A percentile compares a stretch with the other conserved stretches of the same genome.
Evolutionary conservation across 805 yeast genomes (phyloP).

Genomic region (Diddensiella caesifluorescens): DNA sequence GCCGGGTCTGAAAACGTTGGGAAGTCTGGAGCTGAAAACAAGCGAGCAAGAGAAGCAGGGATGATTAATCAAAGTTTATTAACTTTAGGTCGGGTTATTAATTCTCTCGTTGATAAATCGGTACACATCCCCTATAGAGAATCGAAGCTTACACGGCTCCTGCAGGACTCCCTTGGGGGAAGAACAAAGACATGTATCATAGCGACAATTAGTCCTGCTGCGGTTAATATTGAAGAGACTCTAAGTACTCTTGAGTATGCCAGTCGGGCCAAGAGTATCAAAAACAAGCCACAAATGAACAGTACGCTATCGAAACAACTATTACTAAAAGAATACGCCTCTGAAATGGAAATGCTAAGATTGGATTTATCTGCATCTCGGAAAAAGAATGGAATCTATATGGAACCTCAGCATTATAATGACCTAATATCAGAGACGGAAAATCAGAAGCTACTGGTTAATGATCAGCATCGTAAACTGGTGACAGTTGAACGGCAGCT

Average conservation of each 20-base stretch:
- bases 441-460: constrained; percentile 45
- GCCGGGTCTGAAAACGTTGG: constrained; percentile 93
- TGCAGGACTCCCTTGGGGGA: constrained; percentile 86
- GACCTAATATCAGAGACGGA: constrained; percentile 44
- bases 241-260: constrained; percentile 84
- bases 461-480: constrained; percentile 45
- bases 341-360: constrained; percentile 51
- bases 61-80: constrained; percentile 83
- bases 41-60: constrained; percentile 90
- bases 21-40: constrained; percentile 80
- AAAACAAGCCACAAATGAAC: constrained; percentile 59
- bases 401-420: constrained; percentile 46
- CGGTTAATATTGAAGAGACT: constrained; percentile 72
- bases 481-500: constrained; percentile 46
- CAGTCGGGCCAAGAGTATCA: constrained; percentile 74
- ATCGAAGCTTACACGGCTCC: constrained; percentile 69
- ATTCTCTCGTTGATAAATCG: constrained; percentile 55
- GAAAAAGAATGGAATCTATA: constrained; percentile 59
- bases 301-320: constrained; percentile 43
- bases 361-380: constrained; percentile 60
- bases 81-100: constrained; percentile 85
- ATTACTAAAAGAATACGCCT: constrained; percentile 47
- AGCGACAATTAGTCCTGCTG: constrained; percentile 84
- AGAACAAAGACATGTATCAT: constrained; percentile 79
- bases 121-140: constrained; percentile 82